phyloP scores from a whole-genome alignment of 75 land plant species.

The Pinus albicaulis region DNA sequence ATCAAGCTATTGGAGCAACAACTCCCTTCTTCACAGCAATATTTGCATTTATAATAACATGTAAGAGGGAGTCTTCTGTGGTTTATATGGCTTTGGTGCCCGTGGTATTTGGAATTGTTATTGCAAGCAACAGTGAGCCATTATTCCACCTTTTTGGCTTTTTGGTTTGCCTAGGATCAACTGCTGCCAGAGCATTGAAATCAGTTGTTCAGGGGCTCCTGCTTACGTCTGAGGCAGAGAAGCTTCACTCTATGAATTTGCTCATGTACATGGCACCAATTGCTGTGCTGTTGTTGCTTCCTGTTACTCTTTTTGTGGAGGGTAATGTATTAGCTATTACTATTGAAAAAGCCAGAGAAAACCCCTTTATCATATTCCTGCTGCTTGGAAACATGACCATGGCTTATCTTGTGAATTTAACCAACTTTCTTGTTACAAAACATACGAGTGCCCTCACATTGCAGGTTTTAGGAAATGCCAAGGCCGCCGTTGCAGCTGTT shows the following conservation, averaged over 20 bases:
- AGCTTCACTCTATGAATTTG: slow-evolving; percentile 85
- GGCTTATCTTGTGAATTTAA: slow-evolving; percentile 85
- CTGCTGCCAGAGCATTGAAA: slow-evolving; percentile 81
- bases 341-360: slow-evolving; percentile 35
- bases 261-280: slow-evolving; percentile 90
- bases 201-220: slow-evolving; percentile 86
- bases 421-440: slow-evolving; percentile 86
- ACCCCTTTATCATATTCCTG: slow-evolving; percentile 44
- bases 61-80: slow-evolving; percentile 51
- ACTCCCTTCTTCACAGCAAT: slow-evolving; percentile 89
- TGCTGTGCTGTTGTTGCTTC: slow-evolving; percentile 62
- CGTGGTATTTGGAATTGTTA: slow-evolving; percentile 78
- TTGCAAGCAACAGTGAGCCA: slow-evolving; percentile 87
- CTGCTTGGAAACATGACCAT: slow-evolving; percentile 69
- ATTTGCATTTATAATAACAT: slow-evolving; percentile 78
- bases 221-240: slow-evolving; percentile 73
- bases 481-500: slow-evolving; percentile 85
- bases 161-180: slow-evolving; percentile 71
- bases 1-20: slow-evolving; percentile 90
- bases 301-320: slow-evolving; percentile 55
- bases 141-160: slow-evolving; percentile 79
- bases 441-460: slow-evolving; percentile 88
- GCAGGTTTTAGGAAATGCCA: slow-evolving; percentile 91
- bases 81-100: slow-evolving; percentile 76
- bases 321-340: slow-evolving; percentile 58